Percentiles rank a stretch among this genome's conserved stretches.
Evolutionary conservation across 2,329 filamentous ascomycete genomes (phyloP).

Genomic region (Fusarium clavum): DNA sequence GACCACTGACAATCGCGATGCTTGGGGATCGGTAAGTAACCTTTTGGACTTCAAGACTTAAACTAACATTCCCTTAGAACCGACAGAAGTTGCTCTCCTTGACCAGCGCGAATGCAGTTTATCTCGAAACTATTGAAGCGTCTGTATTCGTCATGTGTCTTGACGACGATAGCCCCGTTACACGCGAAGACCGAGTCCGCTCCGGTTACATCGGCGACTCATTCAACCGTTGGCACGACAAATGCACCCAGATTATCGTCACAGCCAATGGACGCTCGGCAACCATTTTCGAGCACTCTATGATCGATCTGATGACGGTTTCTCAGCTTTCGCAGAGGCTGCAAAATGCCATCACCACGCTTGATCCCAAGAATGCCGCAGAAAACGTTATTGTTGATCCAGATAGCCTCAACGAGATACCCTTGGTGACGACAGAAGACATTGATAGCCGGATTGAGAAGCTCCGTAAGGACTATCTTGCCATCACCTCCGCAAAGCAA

Average conservation of each 20-base stretch:
- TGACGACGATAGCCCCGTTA: conserved; percentile 7
- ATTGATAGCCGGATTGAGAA: neutral
- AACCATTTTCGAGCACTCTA: conserved; percentile 10
- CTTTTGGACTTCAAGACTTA: accelerated
- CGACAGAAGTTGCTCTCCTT: neutral
- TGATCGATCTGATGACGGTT: conserved; percentile 15
- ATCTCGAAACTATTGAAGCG: neutral
- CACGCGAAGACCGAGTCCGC: conserved; percentile 1
- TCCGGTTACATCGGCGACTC: conserved; percentile 13
- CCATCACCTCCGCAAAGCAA: conserved; percentile 4
- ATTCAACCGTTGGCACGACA: conserved; percentile 15
- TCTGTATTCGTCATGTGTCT: conserved; percentile 15
- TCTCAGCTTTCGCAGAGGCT: conserved; percentile 8
- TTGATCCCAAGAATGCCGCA: neutral
- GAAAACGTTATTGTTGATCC: neutral
- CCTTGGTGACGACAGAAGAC: neutral
- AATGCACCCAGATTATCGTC: conserved; percentile 9
- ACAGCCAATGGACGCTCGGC: conserved; percentile 10
- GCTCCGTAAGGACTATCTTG: neutral
- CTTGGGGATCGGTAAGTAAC: conserved; percentile 4
- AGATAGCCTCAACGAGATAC: neutral
- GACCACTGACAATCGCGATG: conserved; percentile 11
- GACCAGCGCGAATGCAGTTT: neutral
- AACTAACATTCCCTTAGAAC: neutral
- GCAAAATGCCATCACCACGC: neutral